Conservation (phyloP, 2,329 filamentous ascomycete species). For the Neofusicoccum umdonicola region DNA sequence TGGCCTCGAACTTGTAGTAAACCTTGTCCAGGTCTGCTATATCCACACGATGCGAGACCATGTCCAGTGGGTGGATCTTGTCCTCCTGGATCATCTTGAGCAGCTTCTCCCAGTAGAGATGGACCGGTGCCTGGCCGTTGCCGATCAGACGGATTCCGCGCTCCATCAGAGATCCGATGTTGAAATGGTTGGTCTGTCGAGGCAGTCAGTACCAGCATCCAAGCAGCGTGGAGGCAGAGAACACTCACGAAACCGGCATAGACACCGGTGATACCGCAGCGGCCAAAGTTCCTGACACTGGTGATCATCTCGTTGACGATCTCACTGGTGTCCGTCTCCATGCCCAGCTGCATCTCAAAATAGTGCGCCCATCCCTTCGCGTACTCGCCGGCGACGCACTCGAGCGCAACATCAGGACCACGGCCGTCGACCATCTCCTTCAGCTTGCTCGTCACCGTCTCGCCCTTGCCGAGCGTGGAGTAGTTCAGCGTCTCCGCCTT, state of each 20-base stretch:
- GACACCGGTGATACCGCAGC: slow-evolving; percentile 74
- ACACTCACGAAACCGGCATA: slow-evolving; percentile 58
- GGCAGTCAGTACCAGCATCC: slow-evolving; percentile 10
- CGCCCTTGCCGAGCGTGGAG: slow-evolving; percentile 58
- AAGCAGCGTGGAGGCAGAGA: background rate
- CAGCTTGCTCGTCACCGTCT: slow-evolving; percentile 67
- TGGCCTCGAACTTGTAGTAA: slow-evolving; percentile 66
- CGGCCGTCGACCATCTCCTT: slow-evolving; percentile 68
- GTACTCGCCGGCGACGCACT: slow-evolving; percentile 65
- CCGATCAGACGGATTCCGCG: slow-evolving; percentile 76
- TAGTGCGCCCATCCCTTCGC: slow-evolving; percentile 62
- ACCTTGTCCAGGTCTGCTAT: slow-evolving; percentile 51
- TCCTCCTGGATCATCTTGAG: slow-evolving; percentile 65
- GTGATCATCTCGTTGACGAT: slow-evolving; percentile 78
- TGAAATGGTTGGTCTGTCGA: slow-evolving; percentile 71
- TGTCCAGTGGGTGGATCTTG: slow-evolving; percentile 71
- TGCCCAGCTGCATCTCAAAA: slow-evolving; percentile 59
- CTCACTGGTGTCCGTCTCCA: slow-evolving; percentile 83
- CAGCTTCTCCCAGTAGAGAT: slow-evolving; percentile 81
- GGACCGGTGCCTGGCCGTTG: slow-evolving; percentile 70
- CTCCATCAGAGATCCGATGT: slow-evolving; percentile 81
- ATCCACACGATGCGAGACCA: slow-evolving; percentile 73
- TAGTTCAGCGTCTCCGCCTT: slow-evolving; percentile 70
- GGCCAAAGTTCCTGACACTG: slow-evolving; percentile 68
- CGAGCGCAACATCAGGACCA: slow-evolving; percentile 72